Evolutionary conservation across 176 grass and related monocot genomes (phyloP), one percentile per base, ranked within the genome.

Genomic region (Urochloa ruziziensis): DNA sequence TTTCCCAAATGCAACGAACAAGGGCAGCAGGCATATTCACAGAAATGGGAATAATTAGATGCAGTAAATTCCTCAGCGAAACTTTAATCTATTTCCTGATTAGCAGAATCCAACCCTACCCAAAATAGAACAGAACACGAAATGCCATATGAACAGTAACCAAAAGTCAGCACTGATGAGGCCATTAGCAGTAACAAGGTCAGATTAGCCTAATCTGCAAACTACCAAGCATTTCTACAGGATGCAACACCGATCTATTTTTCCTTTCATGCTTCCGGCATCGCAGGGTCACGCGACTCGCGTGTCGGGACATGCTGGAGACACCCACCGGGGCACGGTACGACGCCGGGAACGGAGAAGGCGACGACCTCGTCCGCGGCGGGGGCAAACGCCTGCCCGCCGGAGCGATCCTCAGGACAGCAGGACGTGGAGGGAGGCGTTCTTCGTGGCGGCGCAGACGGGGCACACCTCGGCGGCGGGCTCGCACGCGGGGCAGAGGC

Each of bases 371-470:
- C n/a, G n/a, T n/a, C n/a, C n/a, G n/a, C n/a, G n/a, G n/a, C n/a
- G n/a, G n/a, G n/a, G n/a, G 21, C 16, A 1, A 14, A 1, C 47
- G 29, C 72, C 18, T 19, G 46, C 49, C 2, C 0, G 29, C 21
- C 19, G 1, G 2, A n/a, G n/a, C n/a, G n/a, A n/a, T n/a, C 12
- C 9, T 93, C 69, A 91, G 1, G 42, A 68, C 21, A 87, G 37
- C 27, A 89, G 77, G 49, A 97, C 77, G 6, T 89, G 79, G 21
- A 97, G 86, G 52, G 70, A 92, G 21, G 87, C 87, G 28, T 90
- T 92, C 79, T 90, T 92, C 8, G 46, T 10, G 46, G 82, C 60
- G 4, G 12, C 7, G 75, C 91, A 94, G 28, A 91, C 75, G 6
- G 91, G 91, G 78, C 91, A 97, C 9, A 33, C 13, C n/a, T 82